Base-by-base conservation (phyloP, 192 early-diverging fungal genomes). In the Linnemannia exigua region DNA sequence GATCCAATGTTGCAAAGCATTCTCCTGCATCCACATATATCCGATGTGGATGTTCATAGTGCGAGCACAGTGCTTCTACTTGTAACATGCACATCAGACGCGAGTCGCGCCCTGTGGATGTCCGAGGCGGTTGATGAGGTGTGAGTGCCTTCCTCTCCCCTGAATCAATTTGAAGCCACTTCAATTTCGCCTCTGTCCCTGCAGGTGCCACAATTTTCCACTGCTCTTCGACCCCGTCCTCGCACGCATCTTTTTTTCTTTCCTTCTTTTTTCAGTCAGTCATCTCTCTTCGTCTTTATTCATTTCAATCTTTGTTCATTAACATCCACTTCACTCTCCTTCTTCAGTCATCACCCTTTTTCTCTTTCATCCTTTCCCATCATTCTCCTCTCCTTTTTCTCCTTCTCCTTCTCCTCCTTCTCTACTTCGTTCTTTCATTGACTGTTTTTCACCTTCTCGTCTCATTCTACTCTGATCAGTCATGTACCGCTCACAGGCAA, bases 401-500 rank as follows among this genome's bases (percentile, higher is more conserved):
- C 16, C 6, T 38, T 48, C 25, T 19, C 47, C 35, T 52, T 51
- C 1, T 19, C 15, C 8, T 35, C 35, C 28, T 22, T 41, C 31
- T 58, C n/a, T 19, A 20, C 35, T 69, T 44, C 25, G n/a, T 67
- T 3, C 5, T 28, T 67, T 14, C 17, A 44, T 50, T 46, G n/a
- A n/a, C n/a, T n/a, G n/a, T 67, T 37, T 22, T 47, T 0, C 15
- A 7, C 7, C 28, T 19, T n/a, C 16, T 37, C n/a, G 12, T 50
- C 16, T 37, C 20, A 28, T 50, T 48, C 48, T 7, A 38, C 37
- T 28, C 22, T 63, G 58, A 63, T 75, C 35, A 44, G 28, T 12
- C 38, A 83, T 77, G 76, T 80, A 86, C 70, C 79, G 76, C 44
- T 86, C 84, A 16, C 84, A 86, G 63, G 68, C 78, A 11, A 80